phyloP scores from a whole-genome alignment of 345 rosid species.

The Salix caprea region DNA sequence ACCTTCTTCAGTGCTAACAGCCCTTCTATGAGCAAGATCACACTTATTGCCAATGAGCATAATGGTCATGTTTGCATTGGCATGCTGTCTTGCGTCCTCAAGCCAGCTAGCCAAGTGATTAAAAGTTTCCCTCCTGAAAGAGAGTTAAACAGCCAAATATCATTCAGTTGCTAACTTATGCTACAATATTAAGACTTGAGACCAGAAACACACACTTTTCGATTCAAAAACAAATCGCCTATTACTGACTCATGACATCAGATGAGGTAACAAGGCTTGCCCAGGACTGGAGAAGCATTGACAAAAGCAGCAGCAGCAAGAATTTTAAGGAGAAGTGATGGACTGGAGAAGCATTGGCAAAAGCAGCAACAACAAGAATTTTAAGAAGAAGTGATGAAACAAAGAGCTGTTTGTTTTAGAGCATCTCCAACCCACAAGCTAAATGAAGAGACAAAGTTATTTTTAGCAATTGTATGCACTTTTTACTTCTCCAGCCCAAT shows the following conservation, averaged over 20 bases:
- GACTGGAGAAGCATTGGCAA: too few species aligned
- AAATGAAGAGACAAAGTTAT: too few species aligned
- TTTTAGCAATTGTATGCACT: too few species aligned
- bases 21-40: conserved; percentile 96
- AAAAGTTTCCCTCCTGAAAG: conserved; percentile 82
- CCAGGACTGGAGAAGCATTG: not conserved
- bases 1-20: conserved; percentile 92
- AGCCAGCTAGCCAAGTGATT: conserved; percentile 96
- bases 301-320: not conserved
- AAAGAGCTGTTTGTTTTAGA: not conserved
- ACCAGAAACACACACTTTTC: not conserved
- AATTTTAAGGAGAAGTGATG: too few species aligned
- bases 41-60: conserved; percentile 93
- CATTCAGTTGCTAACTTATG: not conserved
- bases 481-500: too few species aligned
- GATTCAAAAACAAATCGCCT: not conserved
- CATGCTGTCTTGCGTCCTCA: conserved; percentile 97
- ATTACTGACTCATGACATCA: too few species aligned
- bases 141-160: conserved; percentile 1
- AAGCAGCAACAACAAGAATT: too few species aligned
- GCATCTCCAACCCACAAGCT: too few species aligned
- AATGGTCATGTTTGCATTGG: conserved; percentile 94
- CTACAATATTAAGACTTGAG: not conserved
- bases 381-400: too few species aligned
- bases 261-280: not conserved